Conservation (phyloP, 306 rosid genomes). For the Prunus mira region DNA sequence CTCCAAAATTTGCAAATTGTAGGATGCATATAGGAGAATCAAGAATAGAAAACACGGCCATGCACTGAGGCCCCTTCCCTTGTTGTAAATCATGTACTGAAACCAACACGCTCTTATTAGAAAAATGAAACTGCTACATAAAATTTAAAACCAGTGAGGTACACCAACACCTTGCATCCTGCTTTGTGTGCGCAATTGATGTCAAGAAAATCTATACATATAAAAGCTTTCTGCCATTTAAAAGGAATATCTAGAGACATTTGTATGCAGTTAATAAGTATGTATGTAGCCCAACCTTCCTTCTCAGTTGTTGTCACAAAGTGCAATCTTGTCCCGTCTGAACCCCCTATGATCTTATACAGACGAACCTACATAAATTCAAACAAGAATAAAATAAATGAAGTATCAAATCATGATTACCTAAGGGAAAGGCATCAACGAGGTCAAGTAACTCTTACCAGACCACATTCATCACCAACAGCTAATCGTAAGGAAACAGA, state of each 20-base stretch:
- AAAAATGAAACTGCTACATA: neutral
- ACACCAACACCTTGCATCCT: conserved; percentile 4
- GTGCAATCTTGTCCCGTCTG: conserved; percentile 38
- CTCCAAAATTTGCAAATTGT: conserved; percentile 58
- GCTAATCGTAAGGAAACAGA: conserved; percentile 51
- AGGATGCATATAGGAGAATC: conserved; percentile 56
- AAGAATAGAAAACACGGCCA: conserved; percentile 57
- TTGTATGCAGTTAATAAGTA: neutral
- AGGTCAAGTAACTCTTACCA: conserved; percentile 45
- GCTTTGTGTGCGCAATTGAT: neutral
- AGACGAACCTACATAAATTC: conserved; percentile 62
- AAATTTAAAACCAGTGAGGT: conserved; percentile 14
- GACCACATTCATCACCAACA: conserved; percentile 66
- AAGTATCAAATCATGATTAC: conserved; percentile 20
- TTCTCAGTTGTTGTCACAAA: conserved; percentile 57
- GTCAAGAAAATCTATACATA: neutral
- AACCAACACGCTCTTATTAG: conserved; percentile 25
- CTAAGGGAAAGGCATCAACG: conserved; percentile 12
- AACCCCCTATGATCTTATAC: conserved; percentile 49
- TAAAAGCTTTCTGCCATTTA: conserved; percentile 10
- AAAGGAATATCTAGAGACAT: conserved; percentile 14
- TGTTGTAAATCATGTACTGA: conserved; percentile 50
- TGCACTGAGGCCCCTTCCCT: conserved; percentile 60
- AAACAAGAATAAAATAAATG: conserved; percentile 25
- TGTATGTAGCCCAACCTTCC: conserved; percentile 47